These are phyloP conservation scores for Saccharomyces hybrid DNA, from an alignment of 1,139 yeast species.

Conservation along the genomic window DNA sequence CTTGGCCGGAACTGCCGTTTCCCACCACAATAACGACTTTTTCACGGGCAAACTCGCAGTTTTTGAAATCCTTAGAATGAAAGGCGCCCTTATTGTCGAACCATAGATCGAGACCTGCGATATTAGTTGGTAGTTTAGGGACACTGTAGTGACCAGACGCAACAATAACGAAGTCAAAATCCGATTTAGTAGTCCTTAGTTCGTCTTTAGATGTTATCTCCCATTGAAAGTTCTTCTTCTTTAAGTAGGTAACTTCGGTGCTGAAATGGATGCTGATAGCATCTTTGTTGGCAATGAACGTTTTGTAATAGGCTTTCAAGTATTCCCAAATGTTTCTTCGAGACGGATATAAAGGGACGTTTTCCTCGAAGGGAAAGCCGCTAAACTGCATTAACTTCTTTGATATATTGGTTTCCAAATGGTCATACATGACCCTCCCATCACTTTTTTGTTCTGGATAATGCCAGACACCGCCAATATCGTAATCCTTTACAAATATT, in stretches of 20 bases:
- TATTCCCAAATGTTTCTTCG: conserved; percentile 23
- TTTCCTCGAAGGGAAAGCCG: conserved; percentile 23
- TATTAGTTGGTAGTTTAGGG: conserved; percentile 41
- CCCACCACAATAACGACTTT: conserved; percentile 51
- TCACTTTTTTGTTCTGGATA: conserved; percentile 19
- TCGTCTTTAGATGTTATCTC: conserved; percentile 7
- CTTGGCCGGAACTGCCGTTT: conserved; percentile 56
- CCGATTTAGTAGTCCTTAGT: conserved; percentile 19
- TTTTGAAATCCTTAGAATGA: conserved; percentile 56
- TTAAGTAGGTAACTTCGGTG: conserved; percentile 14
- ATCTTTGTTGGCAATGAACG: conserved; percentile 12
- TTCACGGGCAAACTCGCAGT: conserved; percentile 38
- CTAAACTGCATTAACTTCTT: conserved; percentile 28
- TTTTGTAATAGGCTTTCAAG: conserved; percentile 17
- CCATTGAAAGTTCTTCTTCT: conserved; percentile 17
- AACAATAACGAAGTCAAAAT: conserved; percentile 45
- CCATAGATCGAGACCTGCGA: conserved; percentile 42
- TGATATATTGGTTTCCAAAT: conserved; percentile 27
- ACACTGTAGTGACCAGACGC: conserved; percentile 51
- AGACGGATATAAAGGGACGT: conserved; percentile 19
- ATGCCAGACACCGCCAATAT: conserved; percentile 30
- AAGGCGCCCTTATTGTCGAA: conserved; percentile 42
- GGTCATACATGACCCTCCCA: conserved; percentile 27
- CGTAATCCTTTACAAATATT: conserved; percentile 18
- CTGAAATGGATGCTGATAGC: conserved; percentile 14